Evolutionary conservation across 2,329 filamentous ascomycete genomes (phyloP).

Genomic region (Periglandula ipomoeae): DNA sequence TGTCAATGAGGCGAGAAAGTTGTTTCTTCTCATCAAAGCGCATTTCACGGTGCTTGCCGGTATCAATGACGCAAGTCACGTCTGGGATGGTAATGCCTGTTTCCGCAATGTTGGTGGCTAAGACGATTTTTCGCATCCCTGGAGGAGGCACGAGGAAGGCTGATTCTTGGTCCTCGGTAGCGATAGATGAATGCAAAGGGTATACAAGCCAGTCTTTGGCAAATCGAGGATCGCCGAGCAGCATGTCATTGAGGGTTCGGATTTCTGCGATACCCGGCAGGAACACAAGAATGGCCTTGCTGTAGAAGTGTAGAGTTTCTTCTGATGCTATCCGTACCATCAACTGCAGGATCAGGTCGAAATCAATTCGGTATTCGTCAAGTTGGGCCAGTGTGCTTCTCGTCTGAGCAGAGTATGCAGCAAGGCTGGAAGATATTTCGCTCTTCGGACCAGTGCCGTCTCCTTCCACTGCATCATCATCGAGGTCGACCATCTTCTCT

Average conservation of each 20-base stretch:
- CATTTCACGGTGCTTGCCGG: constrained; percentile 96
- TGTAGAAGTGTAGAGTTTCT: constrained; percentile 58
- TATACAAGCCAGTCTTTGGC: constrained; percentile 73
- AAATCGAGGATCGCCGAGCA: constrained; percentile 70
- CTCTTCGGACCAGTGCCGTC: constrained; percentile 43
- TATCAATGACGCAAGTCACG: constrained; percentile 93
- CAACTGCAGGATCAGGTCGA: constrained; percentile 72
- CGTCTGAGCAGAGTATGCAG: constrained; percentile 68
- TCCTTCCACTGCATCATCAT: constrained; percentile 48
- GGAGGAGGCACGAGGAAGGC: constrained; percentile 79
- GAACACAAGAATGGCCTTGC: constrained; percentile 89
- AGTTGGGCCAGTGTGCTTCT: constrained; percentile 65
- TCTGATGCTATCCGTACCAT: constrained; percentile 67
- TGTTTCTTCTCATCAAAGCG: constrained; percentile 89
- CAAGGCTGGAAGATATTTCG: constrained; percentile 55
- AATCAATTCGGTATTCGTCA: constrained; percentile 88
- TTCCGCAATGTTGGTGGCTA: constrained; percentile 96
- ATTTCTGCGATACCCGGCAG: constrained; percentile 93
- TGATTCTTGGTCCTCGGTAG: constrained; percentile 90
- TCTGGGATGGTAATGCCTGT: constrained; percentile 98
- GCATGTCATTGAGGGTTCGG: constrained; percentile 74
- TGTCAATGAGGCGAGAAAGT: constrained; percentile 81
- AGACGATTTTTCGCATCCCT: constrained; percentile 82
- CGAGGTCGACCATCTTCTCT: constrained; percentile 51
- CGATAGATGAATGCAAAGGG: constrained; percentile 87